phyloP scores from a whole-genome alignment of 2,329 filamentous ascomycete species.

The Pseudocercospora crystallina region DNA sequence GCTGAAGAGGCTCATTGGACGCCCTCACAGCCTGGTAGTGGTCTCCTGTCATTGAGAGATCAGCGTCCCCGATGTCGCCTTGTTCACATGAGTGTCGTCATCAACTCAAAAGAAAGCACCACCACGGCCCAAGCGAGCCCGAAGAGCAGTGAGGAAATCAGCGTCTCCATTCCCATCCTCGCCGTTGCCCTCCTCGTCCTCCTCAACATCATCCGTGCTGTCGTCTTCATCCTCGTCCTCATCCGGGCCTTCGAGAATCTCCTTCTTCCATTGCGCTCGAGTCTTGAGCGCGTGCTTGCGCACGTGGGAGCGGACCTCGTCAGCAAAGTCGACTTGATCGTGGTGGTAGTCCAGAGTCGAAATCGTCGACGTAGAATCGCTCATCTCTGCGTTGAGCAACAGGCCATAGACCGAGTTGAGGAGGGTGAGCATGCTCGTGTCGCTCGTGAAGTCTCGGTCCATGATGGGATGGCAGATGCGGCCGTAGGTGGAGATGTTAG shows the following conservation, averaged over 20 bases:
- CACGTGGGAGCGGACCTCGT: conserved; percentile 32
- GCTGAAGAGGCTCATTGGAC: too few species aligned
- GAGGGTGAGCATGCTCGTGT: conserved; percentile 35
- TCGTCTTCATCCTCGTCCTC: conserved; percentile 8
- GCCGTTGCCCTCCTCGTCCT: neutral
- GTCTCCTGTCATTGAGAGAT: too few species aligned
- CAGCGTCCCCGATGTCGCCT: too few species aligned
- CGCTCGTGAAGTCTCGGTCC: conserved; percentile 38
- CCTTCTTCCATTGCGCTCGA: conserved; percentile 30
- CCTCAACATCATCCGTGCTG: neutral
- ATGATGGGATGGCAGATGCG: conserved; percentile 39
- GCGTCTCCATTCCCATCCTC: too few species aligned
- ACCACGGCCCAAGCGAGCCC: too few species aligned
- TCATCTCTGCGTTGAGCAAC: conserved; percentile 36
- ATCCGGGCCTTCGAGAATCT: conserved; percentile 15
- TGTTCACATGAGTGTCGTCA: too few species aligned
- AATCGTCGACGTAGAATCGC: conserved; percentile 35
- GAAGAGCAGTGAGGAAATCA: too few species aligned
- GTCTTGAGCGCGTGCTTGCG: conserved; percentile 33
- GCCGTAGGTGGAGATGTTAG: conserved; percentile 41
- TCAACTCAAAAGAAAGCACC: too few species aligned
- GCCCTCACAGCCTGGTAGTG: too few species aligned
- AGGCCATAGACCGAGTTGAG: conserved; percentile 39
- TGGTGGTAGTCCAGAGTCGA: conserved; percentile 36
- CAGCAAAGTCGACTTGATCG: conserved; percentile 36